A percentile compares a stretch with the other conserved stretches of the same genome.
Conservation (phyloP, 306 rosid species). For the Lablab purpureus region DNA sequence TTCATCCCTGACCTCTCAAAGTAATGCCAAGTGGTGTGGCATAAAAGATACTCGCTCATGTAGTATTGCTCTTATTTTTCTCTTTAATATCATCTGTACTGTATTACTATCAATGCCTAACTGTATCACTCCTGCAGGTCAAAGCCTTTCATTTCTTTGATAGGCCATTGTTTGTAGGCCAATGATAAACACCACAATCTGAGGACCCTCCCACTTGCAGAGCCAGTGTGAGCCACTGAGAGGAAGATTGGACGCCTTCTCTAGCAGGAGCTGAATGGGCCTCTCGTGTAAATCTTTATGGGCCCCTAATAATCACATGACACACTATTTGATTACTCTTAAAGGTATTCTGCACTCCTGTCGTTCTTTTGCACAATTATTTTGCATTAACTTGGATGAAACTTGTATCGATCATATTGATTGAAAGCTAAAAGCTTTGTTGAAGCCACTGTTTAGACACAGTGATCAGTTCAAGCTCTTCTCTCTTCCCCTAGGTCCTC, state of each 20-base stretch:
- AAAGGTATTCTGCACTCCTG: slow-evolving; percentile 53
- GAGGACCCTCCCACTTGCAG: slow-evolving; percentile 77
- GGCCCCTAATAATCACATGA: slow-evolving; percentile 64
- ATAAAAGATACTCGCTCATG: slow-evolving; percentile 30
- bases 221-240: slow-evolving; percentile 59
- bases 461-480: slow-evolving; percentile 39
- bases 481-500: slow-evolving; percentile 36
- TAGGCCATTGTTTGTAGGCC: slow-evolving; percentile 55
- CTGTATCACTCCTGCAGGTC: slow-evolving; percentile 55
- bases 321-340: slow-evolving; percentile 52
- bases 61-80: slow-evolving; percentile 39
- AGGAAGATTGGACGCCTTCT: slow-evolving; percentile 61
- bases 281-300: slow-evolving; percentile 59
- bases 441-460: slow-evolving; percentile 49
- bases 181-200: slow-evolving; percentile 60
- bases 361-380: slow-evolving; percentile 45
- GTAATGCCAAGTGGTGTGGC: slow-evolving; percentile 39
- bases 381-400: slow-evolving; percentile 41
- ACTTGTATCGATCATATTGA: slow-evolving; percentile 28
- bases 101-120: slow-evolving; percentile 49
- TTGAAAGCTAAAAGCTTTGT: slow-evolving; percentile 43
- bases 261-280: slow-evolving; percentile 53
- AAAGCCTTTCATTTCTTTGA: slow-evolving; percentile 62
- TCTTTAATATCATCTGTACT: slow-evolving; percentile 45
- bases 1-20: slow-evolving; percentile 8